Percentiles rank a stretch among this genome's conserved stretches.
Evolutionary conservation across 176 grass and related monocot species (phyloP).

Genomic region (Cenchrus fungigraminus): DNA sequence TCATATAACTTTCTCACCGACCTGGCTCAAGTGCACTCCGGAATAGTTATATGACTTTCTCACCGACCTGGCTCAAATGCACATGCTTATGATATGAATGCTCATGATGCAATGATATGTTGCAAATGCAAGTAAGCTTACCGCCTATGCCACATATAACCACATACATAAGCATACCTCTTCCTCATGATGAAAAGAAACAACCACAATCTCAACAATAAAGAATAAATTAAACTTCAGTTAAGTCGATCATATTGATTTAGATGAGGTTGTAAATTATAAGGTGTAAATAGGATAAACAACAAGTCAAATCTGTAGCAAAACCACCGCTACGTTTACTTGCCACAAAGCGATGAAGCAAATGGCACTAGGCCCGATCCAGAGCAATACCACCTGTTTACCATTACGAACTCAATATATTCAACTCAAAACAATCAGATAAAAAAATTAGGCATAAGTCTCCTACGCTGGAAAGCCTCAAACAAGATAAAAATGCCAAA

Average conservation of each 20-base stretch:
- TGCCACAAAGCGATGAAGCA: neutral
- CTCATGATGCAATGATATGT: neutral
- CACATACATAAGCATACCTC: no score
- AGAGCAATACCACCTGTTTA: neutral
- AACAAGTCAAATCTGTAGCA: neutral
- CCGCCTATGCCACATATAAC: neutral
- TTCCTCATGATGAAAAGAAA: no score
- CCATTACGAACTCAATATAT: neutral
- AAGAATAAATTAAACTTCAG: no score
- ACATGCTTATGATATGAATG: neutral
- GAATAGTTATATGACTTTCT: neutral
- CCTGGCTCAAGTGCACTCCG: neutral
- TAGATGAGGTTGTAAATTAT: no score
- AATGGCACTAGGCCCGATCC: neutral
- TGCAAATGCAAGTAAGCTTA: neutral
- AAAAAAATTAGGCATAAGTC: no score
- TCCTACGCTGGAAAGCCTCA: no score
- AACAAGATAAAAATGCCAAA: no score
- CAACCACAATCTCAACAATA: no score
- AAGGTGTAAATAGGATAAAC: neutral
- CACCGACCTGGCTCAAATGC: neutral
- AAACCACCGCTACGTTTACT: neutral
- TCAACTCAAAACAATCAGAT: neutral
- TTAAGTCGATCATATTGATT: no score
- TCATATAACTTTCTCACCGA: no score